phyloP scores from a whole-genome alignment of 441 rosid species.

The Heliophila coronopifolia region DNA sequence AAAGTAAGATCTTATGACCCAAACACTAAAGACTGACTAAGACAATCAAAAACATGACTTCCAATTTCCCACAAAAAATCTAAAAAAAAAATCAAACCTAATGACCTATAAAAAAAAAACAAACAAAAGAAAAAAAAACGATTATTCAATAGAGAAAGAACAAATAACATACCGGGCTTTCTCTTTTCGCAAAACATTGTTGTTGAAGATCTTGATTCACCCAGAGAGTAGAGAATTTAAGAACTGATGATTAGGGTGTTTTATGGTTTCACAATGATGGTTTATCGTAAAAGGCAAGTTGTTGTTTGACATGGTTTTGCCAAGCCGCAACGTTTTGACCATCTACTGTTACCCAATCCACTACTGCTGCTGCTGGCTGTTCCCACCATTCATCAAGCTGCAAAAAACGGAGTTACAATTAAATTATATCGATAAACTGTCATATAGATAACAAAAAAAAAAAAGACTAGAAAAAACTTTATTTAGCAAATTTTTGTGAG shows the following conservation, averaged over 20 bases:
- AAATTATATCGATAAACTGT: too few species aligned
- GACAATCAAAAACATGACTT: slow-evolving; percentile 19
- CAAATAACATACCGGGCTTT: background rate
- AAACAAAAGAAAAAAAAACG: background rate
- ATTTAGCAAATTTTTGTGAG: background rate
- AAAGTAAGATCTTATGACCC: slow-evolving; percentile 18
- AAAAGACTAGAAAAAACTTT: too few species aligned
- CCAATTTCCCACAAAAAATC: too few species aligned
- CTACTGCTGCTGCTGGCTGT: slow-evolving; percentile 85
- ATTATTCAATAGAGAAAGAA: background rate
- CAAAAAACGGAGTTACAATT: too few species aligned
- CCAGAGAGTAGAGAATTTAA: background rate
- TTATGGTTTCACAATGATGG: slow-evolving; percentile 41
- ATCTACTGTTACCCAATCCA: slow-evolving; percentile 81
- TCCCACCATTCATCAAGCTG: slow-evolving; percentile 98
- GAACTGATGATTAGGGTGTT: background rate
- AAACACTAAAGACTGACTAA: slow-evolving; percentile 11
- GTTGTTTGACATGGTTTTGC: slow-evolving; percentile 89
- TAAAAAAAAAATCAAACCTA: background rate
- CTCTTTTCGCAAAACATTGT: slow-evolving; percentile 12
- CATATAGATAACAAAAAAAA: too few species aligned
- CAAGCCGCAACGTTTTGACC: slow-evolving; percentile 78
- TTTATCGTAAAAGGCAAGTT: slow-evolving; percentile 74
- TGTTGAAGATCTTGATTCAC: background rate
- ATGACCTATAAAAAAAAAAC: background rate